These are phyloP conservation scores for Pichia rugopelliculosa DNA, from an alignment of 805 yeast species.

Conservation along the genomic window DNA sequence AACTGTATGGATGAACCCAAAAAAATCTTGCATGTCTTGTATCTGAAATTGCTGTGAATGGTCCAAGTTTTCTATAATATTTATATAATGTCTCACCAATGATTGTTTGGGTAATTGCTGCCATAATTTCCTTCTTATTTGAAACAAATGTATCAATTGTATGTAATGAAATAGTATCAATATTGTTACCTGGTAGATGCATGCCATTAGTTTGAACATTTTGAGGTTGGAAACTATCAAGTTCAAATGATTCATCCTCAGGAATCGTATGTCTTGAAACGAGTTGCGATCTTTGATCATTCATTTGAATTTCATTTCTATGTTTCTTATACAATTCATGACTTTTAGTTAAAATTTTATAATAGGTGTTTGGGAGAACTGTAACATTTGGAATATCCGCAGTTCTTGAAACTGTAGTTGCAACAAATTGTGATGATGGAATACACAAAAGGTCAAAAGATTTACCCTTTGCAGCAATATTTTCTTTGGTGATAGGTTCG, in stretches of 20 bases:
- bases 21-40: constrained; percentile 85
- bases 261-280: constrained; percentile 4
- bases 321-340: constrained; percentile 28
- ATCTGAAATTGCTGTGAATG: constrained; percentile 67
- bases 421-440: constrained; percentile 52
- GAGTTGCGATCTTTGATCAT: background rate
- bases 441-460: constrained; percentile 44
- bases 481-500: constrained; percentile 13
- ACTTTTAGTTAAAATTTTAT: constrained; percentile 46
- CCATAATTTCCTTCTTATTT: constrained; percentile 65
- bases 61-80: constrained; percentile 72
- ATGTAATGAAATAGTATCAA: constrained; percentile 19
- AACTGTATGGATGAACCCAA: constrained; percentile 94
- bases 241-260: constrained; percentile 11
- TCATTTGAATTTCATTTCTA: constrained; percentile 2
- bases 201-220: background rate
- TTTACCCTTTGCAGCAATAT: constrained; percentile 35
- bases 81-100: constrained; percentile 88
- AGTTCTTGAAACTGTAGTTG: constrained; percentile 50
- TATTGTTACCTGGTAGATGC: constrained; percentile 1
- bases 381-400: constrained; percentile 54
- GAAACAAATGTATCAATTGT: constrained; percentile 56
- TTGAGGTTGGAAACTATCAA: background rate
- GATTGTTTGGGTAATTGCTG: constrained; percentile 85
- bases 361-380: constrained; percentile 58